Evolutionary conservation across 345 rosid genomes (phyloP).

Genomic region (Melaleuca quinquenervia): DNA sequence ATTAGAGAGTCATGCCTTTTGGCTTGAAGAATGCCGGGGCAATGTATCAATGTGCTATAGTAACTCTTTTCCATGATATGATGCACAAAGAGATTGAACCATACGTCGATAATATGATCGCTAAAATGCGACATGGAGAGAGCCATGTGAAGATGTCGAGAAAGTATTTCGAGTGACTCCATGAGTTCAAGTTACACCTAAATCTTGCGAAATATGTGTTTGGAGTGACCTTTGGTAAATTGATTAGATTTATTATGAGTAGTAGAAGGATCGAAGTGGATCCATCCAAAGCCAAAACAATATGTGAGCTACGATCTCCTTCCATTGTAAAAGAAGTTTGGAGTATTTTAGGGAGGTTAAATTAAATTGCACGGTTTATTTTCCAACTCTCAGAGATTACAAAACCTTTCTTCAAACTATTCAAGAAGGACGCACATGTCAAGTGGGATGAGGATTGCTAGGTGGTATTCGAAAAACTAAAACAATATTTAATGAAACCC

Average conservation of each 20-base stretch:
- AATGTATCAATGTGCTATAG: background rate
- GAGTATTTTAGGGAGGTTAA: background rate
- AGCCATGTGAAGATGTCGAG: background rate
- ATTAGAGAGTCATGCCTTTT: background rate
- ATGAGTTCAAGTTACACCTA: too few species aligned
- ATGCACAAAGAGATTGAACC: background rate
- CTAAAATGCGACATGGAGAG: background rate
- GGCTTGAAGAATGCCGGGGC: background rate
- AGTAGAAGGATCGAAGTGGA: conserved; percentile 1
- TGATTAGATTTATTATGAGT: too few species aligned
- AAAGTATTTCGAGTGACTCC: too few species aligned
- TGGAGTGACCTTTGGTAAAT: too few species aligned
- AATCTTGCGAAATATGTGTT: too few species aligned
- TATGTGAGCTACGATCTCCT: background rate
- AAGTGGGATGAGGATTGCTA: background rate
- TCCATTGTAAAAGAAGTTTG: too few species aligned
- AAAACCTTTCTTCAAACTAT: background rate
- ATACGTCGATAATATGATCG: background rate
- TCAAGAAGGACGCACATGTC: background rate
- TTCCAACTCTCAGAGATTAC: background rate
- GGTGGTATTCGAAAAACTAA: background rate
- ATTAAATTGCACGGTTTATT: background rate
- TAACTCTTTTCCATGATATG: background rate
- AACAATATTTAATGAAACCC: background rate
- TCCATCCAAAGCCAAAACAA: background rate